These are phyloP conservation scores for Erythrophleum fordii DNA, from an alignment of 306 rosid species.

Conservation along the genomic window DNA sequence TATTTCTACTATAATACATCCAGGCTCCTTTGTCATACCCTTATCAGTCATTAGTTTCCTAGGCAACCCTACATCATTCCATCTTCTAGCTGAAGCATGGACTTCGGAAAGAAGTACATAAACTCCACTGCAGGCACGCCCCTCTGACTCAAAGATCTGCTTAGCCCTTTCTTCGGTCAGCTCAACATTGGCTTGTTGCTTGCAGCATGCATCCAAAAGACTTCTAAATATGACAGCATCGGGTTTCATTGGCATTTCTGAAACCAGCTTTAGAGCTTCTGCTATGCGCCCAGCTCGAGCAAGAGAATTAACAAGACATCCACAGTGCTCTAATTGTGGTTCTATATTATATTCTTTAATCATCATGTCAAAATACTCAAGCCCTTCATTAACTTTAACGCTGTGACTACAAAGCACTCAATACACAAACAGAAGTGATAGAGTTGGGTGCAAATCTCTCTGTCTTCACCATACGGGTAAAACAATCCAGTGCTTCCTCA, in stretches of 20 bases:
- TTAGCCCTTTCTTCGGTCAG: conserved; percentile 67
- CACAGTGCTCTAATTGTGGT: conserved; percentile 75
- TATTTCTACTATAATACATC: conserved; percentile 75
- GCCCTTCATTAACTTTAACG: conserved; percentile 72
- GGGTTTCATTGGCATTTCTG: conserved; percentile 73
- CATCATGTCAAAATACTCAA: conserved; percentile 64
- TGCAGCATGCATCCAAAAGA: conserved; percentile 75
- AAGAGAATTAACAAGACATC: conserved; percentile 81
- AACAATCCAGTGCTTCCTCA: conserved; percentile 56
- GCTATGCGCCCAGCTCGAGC: conserved; percentile 66
- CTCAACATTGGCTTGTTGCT: conserved; percentile 70
- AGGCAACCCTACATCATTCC: conserved; percentile 73
- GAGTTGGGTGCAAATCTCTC: conserved; percentile 60
- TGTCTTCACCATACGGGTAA: conserved; percentile 49
- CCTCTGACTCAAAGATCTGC: conserved; percentile 58
- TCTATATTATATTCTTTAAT: conserved; percentile 53
- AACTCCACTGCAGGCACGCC: conserved; percentile 59
- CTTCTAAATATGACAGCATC: conserved; percentile 88
- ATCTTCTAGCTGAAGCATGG: conserved; percentile 71
- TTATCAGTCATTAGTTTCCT: conserved; percentile 71
- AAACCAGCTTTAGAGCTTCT: conserved; percentile 67
- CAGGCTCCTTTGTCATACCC: conserved; percentile 74
- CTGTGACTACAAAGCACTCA: conserved; percentile 80
- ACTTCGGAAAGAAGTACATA: conserved; percentile 78
- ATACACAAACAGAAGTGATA: conserved; percentile 72